Evolutionary conservation across 441 rosid species (phyloP).

Genomic region (Aquilaria agallochum): DNA sequence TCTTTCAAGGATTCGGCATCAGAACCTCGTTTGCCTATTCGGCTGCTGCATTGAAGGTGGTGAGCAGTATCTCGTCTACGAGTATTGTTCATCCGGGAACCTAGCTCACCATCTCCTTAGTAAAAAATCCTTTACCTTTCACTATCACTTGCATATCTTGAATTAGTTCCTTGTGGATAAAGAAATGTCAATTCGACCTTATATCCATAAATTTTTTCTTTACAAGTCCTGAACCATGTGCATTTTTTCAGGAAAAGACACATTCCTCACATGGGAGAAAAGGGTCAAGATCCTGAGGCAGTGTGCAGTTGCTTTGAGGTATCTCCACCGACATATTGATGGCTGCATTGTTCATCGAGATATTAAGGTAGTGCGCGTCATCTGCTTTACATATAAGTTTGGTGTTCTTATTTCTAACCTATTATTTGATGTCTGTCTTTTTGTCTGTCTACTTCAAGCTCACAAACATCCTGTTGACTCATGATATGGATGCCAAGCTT

Average conservation of each 20-base stretch:
- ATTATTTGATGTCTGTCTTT: too few species aligned
- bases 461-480: constrained; percentile 68
- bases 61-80: constrained; percentile 62
- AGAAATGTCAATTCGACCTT: too few species aligned
- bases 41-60: constrained; percentile 54
- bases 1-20: constrained; percentile 65
- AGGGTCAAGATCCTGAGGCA: constrained; percentile 58
- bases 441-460: constrained; percentile 33
- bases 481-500: constrained; percentile 51
- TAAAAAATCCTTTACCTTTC: constrained; percentile 13
- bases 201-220: neutral
- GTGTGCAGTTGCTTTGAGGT: constrained; percentile 53
- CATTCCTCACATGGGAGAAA: constrained; percentile 44
- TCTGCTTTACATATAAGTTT: neutral
- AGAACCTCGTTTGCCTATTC: constrained; percentile 54
- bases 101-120: constrained; percentile 53
- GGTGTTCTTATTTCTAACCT: too few species aligned
- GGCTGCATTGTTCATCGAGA: constrained; percentile 81
- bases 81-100: constrained; percentile 57
- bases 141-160: too few species aligned
- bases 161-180: too few species aligned
- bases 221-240: neutral
- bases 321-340: constrained; percentile 54
- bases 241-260: constrained; percentile 35
- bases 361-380: constrained; percentile 40